A percentile compares a stretch with the other conserved stretches of the same genome.
Evolutionary conservation across 306 rosid genomes (phyloP).

Genomic region (Corylus heterophylla): DNA sequence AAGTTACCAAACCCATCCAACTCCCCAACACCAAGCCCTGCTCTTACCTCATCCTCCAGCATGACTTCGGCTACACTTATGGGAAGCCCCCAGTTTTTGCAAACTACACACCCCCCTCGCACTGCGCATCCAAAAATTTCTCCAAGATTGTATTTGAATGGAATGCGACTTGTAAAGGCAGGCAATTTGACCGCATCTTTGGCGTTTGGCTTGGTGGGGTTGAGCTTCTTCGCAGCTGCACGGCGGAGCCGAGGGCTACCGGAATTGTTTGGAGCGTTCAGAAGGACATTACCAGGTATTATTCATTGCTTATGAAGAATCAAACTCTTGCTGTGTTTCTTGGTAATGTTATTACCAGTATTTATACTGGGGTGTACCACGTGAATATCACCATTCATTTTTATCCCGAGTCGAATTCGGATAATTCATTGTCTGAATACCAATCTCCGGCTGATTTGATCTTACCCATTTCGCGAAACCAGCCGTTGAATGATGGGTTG

Average conservation of each 20-base stretch:
- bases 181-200: constrained; percentile 85
- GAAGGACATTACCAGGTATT: constrained; percentile 88
- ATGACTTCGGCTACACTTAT: constrained; percentile 74
- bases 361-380: constrained; percentile 84
- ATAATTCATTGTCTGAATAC: constrained; percentile 25
- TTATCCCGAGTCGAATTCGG: constrained; percentile 47
- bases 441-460: constrained; percentile 76
- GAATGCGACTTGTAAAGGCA: constrained; percentile 74
- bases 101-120: constrained; percentile 60
- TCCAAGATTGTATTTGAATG: constrained; percentile 76
- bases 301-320: constrained; percentile 48
- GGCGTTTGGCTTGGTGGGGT: constrained; percentile 94
- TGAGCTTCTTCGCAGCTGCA: constrained; percentile 87
- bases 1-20: constrained; percentile 76
- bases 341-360: constrained; percentile 59
- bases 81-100: constrained; percentile 68
- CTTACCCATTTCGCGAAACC: constrained; percentile 67
- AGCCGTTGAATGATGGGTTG: constrained; percentile 69
- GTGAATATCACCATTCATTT: constrained; percentile 60
- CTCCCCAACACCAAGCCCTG: constrained; percentile 66
- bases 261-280: constrained; percentile 84
- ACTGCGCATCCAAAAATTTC: constrained; percentile 44
- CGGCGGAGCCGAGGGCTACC: constrained; percentile 73
- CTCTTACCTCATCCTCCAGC: constrained; percentile 56
- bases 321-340: constrained; percentile 80